phyloP scores from a whole-genome alignment of 1,284 basidiomycete genomes.

The Thecaphora thlaspeos region DNA sequence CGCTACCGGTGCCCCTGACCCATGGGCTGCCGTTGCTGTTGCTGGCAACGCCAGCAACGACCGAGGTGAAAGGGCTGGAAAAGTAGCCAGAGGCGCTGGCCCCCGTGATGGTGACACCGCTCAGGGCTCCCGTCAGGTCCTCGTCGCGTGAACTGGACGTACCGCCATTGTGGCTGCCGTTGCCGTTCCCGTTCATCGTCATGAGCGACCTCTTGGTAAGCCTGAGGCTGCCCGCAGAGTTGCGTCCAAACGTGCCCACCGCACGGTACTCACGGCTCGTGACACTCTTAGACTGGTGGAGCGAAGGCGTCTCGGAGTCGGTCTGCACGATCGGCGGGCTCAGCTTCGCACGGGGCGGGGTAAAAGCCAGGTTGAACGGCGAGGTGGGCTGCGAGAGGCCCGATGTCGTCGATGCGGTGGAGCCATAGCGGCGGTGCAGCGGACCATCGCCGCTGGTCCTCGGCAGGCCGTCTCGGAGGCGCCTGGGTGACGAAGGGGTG shows the following conservation, averaged over 20 bases:
- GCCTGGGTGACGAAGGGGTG: slow-evolving; percentile 3
- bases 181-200: slow-evolving; percentile 11
- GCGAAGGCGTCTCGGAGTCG: slow-evolving; percentile 11
- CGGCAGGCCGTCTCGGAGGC: slow-evolving; percentile 8
- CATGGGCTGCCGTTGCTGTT: no score
- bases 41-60: no score
- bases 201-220: slow-evolving; percentile 21
- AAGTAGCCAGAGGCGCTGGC: slow-evolving; percentile 13
- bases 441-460: background rate
- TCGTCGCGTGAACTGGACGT: slow-evolving; percentile 4
- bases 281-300: slow-evolving; percentile 9
- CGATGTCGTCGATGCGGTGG: slow-evolving; percentile 5
- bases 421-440: slow-evolving; percentile 9
- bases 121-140: slow-evolving; percentile 13
- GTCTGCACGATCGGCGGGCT: slow-evolving; percentile 1
- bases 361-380: slow-evolving; percentile 2
- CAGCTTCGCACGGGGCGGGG: background rate
- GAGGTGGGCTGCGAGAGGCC: slow-evolving; percentile 9
- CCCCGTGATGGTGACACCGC: slow-evolving; percentile 15
- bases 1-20: no score
- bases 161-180: slow-evolving; percentile 7
- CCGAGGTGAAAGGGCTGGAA: no score
- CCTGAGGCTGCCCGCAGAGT: slow-evolving; percentile 19
- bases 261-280: slow-evolving; percentile 15
- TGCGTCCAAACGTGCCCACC: slow-evolving; percentile 13